Evolutionary conservation across 1,139 yeast species (phyloP), one percentile per base, ranked within the genome.

Genomic region (Ogataea hybrid): DNA sequence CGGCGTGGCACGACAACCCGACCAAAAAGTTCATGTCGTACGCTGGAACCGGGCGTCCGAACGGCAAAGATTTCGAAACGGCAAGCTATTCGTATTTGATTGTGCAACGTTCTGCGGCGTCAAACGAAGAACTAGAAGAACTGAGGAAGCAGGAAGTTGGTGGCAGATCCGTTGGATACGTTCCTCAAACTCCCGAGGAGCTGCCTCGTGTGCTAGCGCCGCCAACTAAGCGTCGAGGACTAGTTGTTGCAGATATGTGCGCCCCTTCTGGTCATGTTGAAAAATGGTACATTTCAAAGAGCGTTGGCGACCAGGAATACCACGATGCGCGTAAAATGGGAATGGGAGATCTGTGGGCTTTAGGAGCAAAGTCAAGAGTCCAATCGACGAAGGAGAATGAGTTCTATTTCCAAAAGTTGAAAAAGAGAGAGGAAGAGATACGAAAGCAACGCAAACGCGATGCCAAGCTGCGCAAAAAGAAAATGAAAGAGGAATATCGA

Each of bases 291-390:
- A 75, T 92, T 4, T 85, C 97, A 1, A 85, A 83, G 59, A 81
- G 95, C 18, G 73, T 78, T 44, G 86, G 87, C 10, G 79, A 80
- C 52, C 84, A 81, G 51, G 79, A 71, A 2, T 92, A 88, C 56
- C 95, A 87, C 53, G 97, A 92, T 66, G 96, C 96, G 0, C 73
- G 97, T 46, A 90, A 92, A 61, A 78, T 87, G 0, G 67, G 65
- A 28, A 77, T 80, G 57, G 96, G 97, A n/a, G 99, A 92, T 59
- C 65, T 84, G 42, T 92, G 97, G 97, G 83, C 84, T 0, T 68
- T 87, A 41, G 92, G 79, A 21, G 84, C 83, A 35, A 90, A 90
- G 65, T 73, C 82, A 7, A 79, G 73, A 10, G 61, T 69, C 4
- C 71, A 69, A 34, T 58, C 65, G 4, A 52, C 48, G 10, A 59